Evolutionary conservation across 805 yeast species (phyloP), one percentile per base, ranked within the genome.

Genomic region (Metschnikowia bowlesiae): DNA sequence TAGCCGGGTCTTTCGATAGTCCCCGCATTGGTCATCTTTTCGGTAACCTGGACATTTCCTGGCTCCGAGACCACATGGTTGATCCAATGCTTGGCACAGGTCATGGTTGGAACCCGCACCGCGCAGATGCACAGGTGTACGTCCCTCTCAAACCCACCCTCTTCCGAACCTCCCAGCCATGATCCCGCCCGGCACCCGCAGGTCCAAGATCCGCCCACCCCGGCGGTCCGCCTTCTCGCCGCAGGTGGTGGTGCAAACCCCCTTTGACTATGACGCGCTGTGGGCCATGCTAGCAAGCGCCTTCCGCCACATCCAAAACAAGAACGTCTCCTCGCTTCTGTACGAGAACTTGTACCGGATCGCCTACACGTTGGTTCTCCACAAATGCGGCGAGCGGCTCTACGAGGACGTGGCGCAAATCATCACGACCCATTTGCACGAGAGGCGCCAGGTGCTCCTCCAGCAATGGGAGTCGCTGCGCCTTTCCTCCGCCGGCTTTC

Each of bases 311-410:
- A 90, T 91, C 49, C 86, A 83, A 60, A 73, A 76, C 39, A 83
- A 87, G 58, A 81, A 86, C 60, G 90, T 90, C 7, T 80, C 87
- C 3, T 78, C 79, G 50, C 70, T 90, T 29, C 86, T 94, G 1
- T 90, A 88, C 62, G 96, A 90, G 60, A 88, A 84, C 56, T 73
- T 90, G 0, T 91, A 91, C 64, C 71, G 95, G 47, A 82, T 83
- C 28, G 87, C 95, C 0, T 90, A 90, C 63, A 81, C 83, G 32
- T 61, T 89, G 43, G 96, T 89, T 1, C 67, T 89, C 31, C 72
- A 85, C 50, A 88, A 85, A 58, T 76, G 74, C 54, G 94, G 94
- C 8, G 81, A 76, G 37, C 72, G 72, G 57, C 67, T 88, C 1
- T 89, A 88, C 59, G 84, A 81, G 10, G 77, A 81, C 34, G 87